Evolutionary conservation across 495 filamentous ascomycete genomes (phyloP).

Genomic region (Cladorrhinum samala): DNA sequence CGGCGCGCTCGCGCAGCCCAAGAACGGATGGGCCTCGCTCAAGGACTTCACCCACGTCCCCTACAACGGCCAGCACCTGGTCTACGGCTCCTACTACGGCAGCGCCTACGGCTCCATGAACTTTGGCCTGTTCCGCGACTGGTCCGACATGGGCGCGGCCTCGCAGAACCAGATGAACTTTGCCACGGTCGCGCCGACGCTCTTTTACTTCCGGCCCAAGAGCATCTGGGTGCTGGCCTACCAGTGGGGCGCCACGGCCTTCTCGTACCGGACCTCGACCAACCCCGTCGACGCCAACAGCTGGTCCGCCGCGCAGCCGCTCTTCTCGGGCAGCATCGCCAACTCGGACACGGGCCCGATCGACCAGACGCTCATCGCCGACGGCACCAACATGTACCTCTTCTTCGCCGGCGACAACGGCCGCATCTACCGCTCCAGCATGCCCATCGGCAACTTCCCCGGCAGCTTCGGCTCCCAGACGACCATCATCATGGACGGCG

Average conservation of each 20-base stretch:
- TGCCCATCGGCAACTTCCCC: conserved; percentile 55
- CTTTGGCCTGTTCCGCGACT: conserved; percentile 52
- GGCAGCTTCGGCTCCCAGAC: conserved; percentile 47
- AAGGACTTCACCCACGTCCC: conserved; percentile 52
- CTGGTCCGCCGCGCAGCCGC: conserved; percentile 48
- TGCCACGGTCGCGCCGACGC: conserved; percentile 50
- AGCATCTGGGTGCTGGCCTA: conserved; percentile 54
- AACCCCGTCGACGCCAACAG: conserved; percentile 51
- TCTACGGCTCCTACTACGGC: conserved; percentile 42
- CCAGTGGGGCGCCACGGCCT: conserved; percentile 54
- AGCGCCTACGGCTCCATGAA: conserved; percentile 49
- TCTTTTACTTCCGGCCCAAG: conserved; percentile 59
- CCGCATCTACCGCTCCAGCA: conserved; percentile 55
- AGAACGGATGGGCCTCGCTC: conserved; percentile 46
- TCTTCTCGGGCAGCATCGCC: conserved; percentile 51
- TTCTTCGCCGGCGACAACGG: conserved; percentile 64
- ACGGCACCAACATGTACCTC: conserved; percentile 52
- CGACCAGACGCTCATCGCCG: conserved; percentile 57
- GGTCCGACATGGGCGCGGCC: conserved; percentile 48
- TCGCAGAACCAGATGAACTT: conserved; percentile 47
- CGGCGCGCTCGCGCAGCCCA: conserved; percentile 40
- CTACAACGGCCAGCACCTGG: conserved; percentile 47
- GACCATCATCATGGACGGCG: conserved; percentile 44
- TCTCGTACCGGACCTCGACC: conserved; percentile 52
- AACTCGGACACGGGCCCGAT: conserved; percentile 45